Conservation (phyloP, 306 rosid species). For the Carpinus fangiana region DNA sequence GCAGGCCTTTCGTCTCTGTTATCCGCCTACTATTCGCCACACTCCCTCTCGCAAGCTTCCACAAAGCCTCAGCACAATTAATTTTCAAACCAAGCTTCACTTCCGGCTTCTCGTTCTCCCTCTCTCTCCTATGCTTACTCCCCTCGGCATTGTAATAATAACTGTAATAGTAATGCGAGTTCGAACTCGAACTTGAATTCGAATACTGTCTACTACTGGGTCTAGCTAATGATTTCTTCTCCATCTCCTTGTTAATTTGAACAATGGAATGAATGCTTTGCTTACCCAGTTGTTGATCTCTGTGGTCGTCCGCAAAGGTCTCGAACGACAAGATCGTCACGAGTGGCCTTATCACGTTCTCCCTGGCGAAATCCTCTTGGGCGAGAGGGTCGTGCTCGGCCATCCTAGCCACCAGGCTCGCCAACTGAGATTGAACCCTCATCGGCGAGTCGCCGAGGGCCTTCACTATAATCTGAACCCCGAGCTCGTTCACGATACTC, state of each 20-base stretch:
- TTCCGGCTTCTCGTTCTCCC: conserved; percentile 70
- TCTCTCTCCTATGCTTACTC: conserved; percentile 61
- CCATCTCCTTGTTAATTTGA: conserved; percentile 64
- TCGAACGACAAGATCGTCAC: conserved; percentile 59
- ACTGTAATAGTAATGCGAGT: conserved; percentile 6
- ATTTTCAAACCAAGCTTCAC: conserved; percentile 60
- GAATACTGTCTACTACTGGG: conserved; percentile 11
- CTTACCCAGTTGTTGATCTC: conserved; percentile 40
- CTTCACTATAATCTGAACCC: conserved; percentile 58
- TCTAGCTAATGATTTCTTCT: conserved; percentile 31
- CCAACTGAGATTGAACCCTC: conserved; percentile 52
- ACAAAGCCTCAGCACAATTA: conserved; percentile 69
- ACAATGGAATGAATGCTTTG: conserved; percentile 60
- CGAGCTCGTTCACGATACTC: conserved; percentile 48
- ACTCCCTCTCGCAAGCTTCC: conserved; percentile 77
- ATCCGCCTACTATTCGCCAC: conserved; percentile 65
- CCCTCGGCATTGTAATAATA: conserved; percentile 37
- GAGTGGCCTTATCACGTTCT: conserved; percentile 67
- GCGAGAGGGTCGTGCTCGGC: conserved; percentile 59
- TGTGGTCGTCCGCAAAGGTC: conserved; percentile 43
- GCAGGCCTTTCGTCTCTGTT: conserved; percentile 78
- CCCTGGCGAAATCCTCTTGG: conserved; percentile 70
- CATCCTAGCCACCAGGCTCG: conserved; percentile 67
- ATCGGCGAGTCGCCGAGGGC: conserved; percentile 58
- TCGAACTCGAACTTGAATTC: conserved; percentile 37